phyloP scores from a whole-genome alignment of 2,329 filamentous ascomycete species.

The Xylariaceae sp. region DNA sequence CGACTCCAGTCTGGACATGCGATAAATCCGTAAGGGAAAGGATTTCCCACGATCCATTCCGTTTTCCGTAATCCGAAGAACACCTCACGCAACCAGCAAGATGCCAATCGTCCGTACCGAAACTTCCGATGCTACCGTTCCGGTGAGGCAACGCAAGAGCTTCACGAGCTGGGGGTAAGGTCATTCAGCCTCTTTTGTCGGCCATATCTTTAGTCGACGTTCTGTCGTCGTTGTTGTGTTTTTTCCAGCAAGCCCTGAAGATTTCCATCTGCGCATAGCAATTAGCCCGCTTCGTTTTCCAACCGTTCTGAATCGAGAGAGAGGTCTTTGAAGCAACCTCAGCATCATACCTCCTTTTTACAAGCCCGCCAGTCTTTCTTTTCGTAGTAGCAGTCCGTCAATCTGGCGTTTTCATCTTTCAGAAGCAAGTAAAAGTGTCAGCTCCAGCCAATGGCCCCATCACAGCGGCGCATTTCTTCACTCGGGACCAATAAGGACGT shows the following conservation, averaged over 20 bases:
- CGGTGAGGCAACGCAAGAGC: neutral
- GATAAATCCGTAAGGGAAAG: too few relatives aligned
- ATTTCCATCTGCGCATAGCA: slow-evolving; percentile 65
- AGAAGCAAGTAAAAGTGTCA: slow-evolving; percentile 7
- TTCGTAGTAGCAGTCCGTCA: slow-evolving; percentile 94
- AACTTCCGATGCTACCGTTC: neutral
- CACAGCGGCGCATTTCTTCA: neutral
- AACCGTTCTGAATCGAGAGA: neutral
- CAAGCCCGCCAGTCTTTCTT: slow-evolving; percentile 95
- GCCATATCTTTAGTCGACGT: slow-evolving; percentile 64
- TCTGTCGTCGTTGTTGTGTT: slow-evolving; percentile 77
- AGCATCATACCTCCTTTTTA: slow-evolving; percentile 69
- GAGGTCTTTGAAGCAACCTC: neutral
- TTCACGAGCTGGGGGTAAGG: neutral
- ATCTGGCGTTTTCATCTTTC: slow-evolving; percentile 77
- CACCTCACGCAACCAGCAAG: too few relatives aligned
- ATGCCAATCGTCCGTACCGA: neutral
- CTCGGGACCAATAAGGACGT: slow-evolving; percentile 15
- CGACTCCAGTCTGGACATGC: too few relatives aligned
- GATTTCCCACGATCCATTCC: too few relatives aligned
- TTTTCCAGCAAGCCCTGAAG: slow-evolving; percentile 89
- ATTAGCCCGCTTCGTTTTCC: slow-evolving; percentile 4
- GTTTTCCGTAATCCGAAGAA: too few relatives aligned
- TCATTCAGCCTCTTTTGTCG: neutral
- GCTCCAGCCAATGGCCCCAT: neutral